These are phyloP conservation scores for Colletotrichum tabaci DNA, from an alignment of 2,329 filamentous ascomycete genomes.

Conservation along the genomic window DNA sequence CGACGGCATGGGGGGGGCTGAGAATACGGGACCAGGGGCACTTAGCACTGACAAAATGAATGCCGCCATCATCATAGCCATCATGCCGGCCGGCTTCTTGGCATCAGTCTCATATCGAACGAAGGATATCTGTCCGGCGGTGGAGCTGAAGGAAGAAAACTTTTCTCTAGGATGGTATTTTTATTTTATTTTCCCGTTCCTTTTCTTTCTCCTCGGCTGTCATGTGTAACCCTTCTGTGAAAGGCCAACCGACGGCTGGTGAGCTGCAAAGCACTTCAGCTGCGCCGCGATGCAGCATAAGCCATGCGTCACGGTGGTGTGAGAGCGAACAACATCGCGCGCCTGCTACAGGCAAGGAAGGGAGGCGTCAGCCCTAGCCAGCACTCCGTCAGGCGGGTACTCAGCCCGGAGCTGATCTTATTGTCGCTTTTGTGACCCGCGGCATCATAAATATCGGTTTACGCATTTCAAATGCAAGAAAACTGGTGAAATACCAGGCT, in stretches of 20 bases:
- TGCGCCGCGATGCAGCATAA: conserved; percentile 24
- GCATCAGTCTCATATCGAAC: conserved; percentile 17
- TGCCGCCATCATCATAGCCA: conserved; percentile 6
- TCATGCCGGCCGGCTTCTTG: conserved; percentile 23
- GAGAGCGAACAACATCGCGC: background rate
- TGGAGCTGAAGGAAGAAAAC: background rate
- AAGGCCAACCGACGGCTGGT: conserved; percentile 10
- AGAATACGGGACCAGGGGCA: background rate
- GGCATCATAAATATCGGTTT: background rate
- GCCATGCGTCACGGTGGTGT: conserved; percentile 3
- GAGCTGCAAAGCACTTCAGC: conserved; percentile 9
- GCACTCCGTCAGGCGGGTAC: conserved; percentile 3
- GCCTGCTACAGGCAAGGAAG: too few species aligned
- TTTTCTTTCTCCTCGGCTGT: too few species aligned
- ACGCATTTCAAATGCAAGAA: background rate
- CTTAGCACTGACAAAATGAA: background rate
- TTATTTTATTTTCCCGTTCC: too few species aligned
- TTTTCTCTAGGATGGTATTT: background rate
- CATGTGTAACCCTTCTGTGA: conserved; percentile 1
- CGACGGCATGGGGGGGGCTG: background rate
- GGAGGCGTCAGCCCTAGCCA: background rate
- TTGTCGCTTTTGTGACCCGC: conserved; percentile 2
- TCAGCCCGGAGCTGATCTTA: conserved; percentile 10
- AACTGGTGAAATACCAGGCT: background rate
- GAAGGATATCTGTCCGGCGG: conserved; percentile 12